These are phyloP conservation scores for Dinochytrium kinnereticum DNA, from an alignment of 371 early-diverging fungal species.

Conservation along the genomic window DNA sequence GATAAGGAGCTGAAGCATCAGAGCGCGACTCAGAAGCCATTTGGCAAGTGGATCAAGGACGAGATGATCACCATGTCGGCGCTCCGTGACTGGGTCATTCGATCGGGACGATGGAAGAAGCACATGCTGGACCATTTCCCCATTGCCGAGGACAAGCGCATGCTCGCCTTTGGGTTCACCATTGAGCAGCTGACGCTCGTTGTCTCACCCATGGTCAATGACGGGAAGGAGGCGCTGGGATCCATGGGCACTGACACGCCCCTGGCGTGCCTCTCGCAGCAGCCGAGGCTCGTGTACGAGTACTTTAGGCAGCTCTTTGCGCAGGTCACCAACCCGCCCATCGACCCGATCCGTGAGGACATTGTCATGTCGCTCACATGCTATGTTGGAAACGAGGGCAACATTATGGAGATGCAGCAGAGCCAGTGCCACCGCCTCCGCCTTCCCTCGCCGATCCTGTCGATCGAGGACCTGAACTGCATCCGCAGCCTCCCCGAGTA, in stretches of 20 bases:
- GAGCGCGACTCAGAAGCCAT: constrained; percentile 73
- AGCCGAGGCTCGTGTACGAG: constrained; percentile 90
- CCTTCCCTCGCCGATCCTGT: constrained; percentile 85
- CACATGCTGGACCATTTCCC: constrained; percentile 38
- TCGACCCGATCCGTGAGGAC: constrained; percentile 97
- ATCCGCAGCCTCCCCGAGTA: constrained; percentile 68
- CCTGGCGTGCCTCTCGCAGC: constrained; percentile 87
- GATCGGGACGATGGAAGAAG: constrained; percentile 26
- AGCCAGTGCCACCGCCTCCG: constrained; percentile 78
- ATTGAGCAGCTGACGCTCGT: constrained; percentile 91
- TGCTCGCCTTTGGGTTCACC: constrained; percentile 89
- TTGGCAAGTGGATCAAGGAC: constrained; percentile 81
- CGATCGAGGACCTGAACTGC: constrained; percentile 78
- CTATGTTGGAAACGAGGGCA: constrained; percentile 94
- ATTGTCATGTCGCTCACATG: constrained; percentile 96
- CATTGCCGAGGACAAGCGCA: constrained; percentile 77
- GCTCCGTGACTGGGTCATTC: constrained; percentile 48
- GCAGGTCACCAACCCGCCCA: constrained; percentile 96
- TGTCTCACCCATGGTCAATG: constrained; percentile 81
- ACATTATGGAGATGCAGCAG: constrained; percentile 82
- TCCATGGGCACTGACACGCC: constrained; percentile 98
- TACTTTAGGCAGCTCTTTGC: constrained; percentile 97
- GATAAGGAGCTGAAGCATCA: constrained; percentile 85
- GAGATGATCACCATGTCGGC: constrained; percentile 75
- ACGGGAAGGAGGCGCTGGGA: constrained; percentile 95